Evolutionary conservation across 202 grass and related monocot species (phyloP).

Genomic region (Schoenoplectus tabernaemontani): DNA sequence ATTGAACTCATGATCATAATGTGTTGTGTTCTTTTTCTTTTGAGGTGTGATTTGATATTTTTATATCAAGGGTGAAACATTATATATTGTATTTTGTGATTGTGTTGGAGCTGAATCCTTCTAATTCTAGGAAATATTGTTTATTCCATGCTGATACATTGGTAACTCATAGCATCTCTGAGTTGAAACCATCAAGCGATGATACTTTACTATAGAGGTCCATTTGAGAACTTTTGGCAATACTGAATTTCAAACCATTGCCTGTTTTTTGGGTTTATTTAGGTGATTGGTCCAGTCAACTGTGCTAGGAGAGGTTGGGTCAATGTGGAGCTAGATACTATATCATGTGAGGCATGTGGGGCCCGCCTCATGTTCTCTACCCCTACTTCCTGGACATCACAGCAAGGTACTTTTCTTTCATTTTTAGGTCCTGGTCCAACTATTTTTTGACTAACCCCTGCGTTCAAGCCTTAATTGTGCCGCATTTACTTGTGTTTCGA

Average conservation of each 20-base stretch:
- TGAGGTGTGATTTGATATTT: not conserved
- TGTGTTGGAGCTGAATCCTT: not conserved
- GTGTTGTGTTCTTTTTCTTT: not conserved
- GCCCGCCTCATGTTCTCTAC: constrained; percentile 74
- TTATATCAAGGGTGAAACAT: not conserved
- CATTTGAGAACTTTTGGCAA: too few relatives aligned
- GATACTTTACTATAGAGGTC: not conserved
- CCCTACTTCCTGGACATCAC: constrained; percentile 72
- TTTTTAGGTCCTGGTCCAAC: not conserved
- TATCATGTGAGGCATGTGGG: constrained; percentile 91
- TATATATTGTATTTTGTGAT: not conserved
- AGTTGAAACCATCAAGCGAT: not conserved
- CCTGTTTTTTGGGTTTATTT: constrained; percentile 14
- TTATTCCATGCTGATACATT: not conserved
- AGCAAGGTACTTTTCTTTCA: constrained; percentile 54
- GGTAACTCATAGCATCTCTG: not conserved
- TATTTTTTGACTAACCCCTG: not conserved
- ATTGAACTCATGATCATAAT: not conserved
- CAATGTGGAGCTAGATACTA: constrained; percentile 76
- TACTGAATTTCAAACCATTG: too few relatives aligned
- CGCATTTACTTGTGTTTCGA: too few relatives aligned
- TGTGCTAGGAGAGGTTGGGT: constrained; percentile 95
- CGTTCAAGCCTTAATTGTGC: too few relatives aligned
- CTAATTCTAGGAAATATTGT: too few relatives aligned
- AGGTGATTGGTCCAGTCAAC: constrained; percentile 88